These are phyloP conservation scores for Serendipita sp. DNA, from an alignment of 768 basidiomycete genomes.

Conservation along the genomic window DNA sequence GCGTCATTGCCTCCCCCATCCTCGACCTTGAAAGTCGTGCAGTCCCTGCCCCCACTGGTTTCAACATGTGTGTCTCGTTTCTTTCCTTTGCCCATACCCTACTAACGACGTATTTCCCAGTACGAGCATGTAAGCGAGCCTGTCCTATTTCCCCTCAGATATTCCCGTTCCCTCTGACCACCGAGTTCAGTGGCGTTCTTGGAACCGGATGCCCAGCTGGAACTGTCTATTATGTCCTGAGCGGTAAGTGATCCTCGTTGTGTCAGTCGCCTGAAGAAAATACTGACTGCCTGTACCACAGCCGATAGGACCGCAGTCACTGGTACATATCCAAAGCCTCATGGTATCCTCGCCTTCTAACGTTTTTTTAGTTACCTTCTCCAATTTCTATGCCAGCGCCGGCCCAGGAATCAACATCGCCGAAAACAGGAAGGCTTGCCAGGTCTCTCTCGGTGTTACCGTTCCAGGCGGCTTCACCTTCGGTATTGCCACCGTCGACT, in stretches of 20 bases:
- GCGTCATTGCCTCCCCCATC: not conserved
- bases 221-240: not conserved
- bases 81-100: not conserved
- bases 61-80: conserved; percentile 2
- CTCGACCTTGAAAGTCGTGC: not conserved
- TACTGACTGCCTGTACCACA: not conserved
- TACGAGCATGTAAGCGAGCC: conserved; percentile 3
- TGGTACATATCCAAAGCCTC: not conserved
- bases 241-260: not conserved
- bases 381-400: not conserved
- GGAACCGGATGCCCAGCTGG: not conserved
- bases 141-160: not conserved
- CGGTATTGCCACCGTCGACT: conserved; percentile 5
- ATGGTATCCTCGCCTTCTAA: not conserved
- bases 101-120: not conserved
- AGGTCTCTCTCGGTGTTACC: not conserved
- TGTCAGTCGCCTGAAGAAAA: no score
- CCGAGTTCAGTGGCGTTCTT: not conserved
- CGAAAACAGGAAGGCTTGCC: not conserved
- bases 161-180: not conserved
- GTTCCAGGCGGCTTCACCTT: not conserved
- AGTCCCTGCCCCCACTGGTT: not conserved
- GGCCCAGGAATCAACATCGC: not conserved
- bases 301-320: not conserved
- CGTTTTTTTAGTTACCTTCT: not conserved